Base-by-base conservation (phyloP, 1,284 basidiomycete genomes). In the Caloboletus inedulis region DNA sequence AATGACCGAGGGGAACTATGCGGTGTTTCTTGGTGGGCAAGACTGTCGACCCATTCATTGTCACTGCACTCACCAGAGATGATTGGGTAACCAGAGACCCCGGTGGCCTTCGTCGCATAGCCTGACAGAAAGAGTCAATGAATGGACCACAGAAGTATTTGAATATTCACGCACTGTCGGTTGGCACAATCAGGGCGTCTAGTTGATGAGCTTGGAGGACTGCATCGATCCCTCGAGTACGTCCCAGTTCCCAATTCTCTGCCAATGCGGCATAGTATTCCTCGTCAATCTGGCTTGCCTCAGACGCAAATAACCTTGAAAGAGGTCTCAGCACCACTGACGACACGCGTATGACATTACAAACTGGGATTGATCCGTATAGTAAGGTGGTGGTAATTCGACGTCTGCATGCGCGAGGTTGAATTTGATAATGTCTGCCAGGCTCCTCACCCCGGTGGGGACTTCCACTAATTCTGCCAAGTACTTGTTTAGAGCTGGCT, bases 171-270 rank as follows among this genome's bases (percentile, higher is more conserved):
- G 33, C 43, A 66, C 63, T 69, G 47, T 68, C 62, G 10, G 72
- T 72, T 3, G 78, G 76, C 25, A 78, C 54, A 29, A 80, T 53
- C 30, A 79, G 49, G 10, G 78, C 78, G 51, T 79, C 76, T 18
- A 80, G 59, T n/a, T 70, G 65, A 64, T 72, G 71, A 36, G 62
- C 52, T 49, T 71, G 62, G 18, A 80, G 64, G 2, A 68, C 62
- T 2, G 70, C 76, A 54, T 80, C 79, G 34, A 80, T 79, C 8
- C 78, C 79, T 14, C 66, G 61, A 10, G 69, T 69, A 16, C 68
- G 65, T 12, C 76, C 76, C 23, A 76, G 57, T 23, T 72, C 65
- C 47, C 69, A 58, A 57, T 76, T 66, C 33, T 65, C 63, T 9
- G 65, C 69, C 30, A 78, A 61, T 3, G 72, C 72, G 16, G 63